A percentile compares a stretch with the other conserved stretches of the same genome.
Conservation (phyloP, 768 basidiomycete genomes). For the Polyporus arcularius region DNA sequence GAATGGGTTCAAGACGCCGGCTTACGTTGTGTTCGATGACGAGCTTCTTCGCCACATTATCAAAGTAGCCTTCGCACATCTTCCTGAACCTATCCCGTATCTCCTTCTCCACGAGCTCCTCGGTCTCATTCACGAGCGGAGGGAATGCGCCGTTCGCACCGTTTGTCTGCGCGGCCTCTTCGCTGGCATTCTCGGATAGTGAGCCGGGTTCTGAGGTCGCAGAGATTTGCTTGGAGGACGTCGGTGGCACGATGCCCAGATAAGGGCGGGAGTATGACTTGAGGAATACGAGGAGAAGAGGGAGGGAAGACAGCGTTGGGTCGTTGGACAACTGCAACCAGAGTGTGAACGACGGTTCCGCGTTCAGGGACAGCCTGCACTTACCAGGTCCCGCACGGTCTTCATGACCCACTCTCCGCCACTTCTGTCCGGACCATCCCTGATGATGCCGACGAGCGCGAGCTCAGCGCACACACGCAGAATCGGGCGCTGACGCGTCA, state of each 20-base stretch:
- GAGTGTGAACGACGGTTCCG: background rate
- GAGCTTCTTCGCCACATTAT: conserved; percentile 87
- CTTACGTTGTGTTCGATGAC: conserved; percentile 87
- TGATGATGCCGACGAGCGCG: conserved; percentile 83
- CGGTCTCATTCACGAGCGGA: conserved; percentile 47
- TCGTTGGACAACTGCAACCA: conserved; percentile 77
- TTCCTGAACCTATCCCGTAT: conserved; percentile 87
- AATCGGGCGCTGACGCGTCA: conserved; percentile 81
- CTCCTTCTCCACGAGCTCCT: conserved; percentile 83
- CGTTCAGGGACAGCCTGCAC: conserved; percentile 29
- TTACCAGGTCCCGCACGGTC: conserved; percentile 78
- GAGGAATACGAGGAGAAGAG: conserved; percentile 87
- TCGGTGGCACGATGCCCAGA: conserved; percentile 68
- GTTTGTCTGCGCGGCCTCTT: conserved; percentile 27
- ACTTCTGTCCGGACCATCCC: conserved; percentile 66
- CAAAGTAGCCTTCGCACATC: conserved; percentile 94
- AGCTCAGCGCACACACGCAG: conserved; percentile 89
- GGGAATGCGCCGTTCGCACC: conserved; percentile 44
- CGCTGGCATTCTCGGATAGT: conserved; percentile 43
- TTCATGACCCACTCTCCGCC: conserved; percentile 92
- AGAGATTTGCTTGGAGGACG: conserved; percentile 59
- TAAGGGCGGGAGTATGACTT: conserved; percentile 90
- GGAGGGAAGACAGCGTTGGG: conserved; percentile 82
- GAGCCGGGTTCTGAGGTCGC: conserved; percentile 56
- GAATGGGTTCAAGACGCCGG: conserved; percentile 3